Conservation (phyloP, 768 basidiomycete species). For the Asterophora parasitica region DNA sequence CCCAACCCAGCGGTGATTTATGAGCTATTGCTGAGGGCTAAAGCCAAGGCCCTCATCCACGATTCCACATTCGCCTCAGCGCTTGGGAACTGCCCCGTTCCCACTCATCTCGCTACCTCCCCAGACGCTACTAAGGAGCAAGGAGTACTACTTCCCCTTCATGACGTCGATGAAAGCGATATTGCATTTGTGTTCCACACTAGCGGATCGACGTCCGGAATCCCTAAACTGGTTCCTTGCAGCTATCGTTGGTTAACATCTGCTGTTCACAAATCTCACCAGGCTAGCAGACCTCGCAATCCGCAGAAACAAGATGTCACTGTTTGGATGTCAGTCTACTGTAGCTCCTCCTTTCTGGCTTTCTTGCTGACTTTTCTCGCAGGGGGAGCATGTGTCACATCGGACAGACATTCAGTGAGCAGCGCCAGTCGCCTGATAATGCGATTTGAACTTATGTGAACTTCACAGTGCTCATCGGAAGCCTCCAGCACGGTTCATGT, state of each 20-base stretch:
- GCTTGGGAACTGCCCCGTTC: slow-evolving; percentile 43
- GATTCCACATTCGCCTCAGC: slow-evolving; percentile 51
- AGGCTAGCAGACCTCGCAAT: slow-evolving; percentile 38
- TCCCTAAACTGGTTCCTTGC: slow-evolving; percentile 74
- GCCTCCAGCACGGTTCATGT: slow-evolving; percentile 67
- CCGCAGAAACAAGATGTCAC: slow-evolving; percentile 63
- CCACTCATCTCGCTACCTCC: slow-evolving; percentile 40
- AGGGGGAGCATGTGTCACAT: slow-evolving; percentile 86
- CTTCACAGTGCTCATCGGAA: slow-evolving; percentile 67
- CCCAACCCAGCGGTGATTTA: slow-evolving; percentile 68
- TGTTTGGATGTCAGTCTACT: slow-evolving; percentile 54
- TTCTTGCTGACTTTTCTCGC: slow-evolving; percentile 14
- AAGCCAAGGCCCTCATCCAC: slow-evolving; percentile 60
- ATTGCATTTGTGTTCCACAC: slow-evolving; percentile 74
- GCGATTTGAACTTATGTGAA: slow-evolving; percentile 24
- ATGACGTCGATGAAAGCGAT: slow-evolving; percentile 33
- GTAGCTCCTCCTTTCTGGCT: neutral
- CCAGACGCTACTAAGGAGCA: slow-evolving; percentile 33
- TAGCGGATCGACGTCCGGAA: slow-evolving; percentile 79
- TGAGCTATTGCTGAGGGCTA: slow-evolving; percentile 60
- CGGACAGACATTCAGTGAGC: slow-evolving; percentile 67
- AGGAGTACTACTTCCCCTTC: slow-evolving; percentile 32
- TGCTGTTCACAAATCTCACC: slow-evolving; percentile 56
- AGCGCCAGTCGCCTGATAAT: slow-evolving; percentile 19
- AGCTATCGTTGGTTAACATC: slow-evolving; percentile 61